phyloP scores from a whole-genome alignment of 179 eudicot species.

The Heliamphora ciliata region DNA sequence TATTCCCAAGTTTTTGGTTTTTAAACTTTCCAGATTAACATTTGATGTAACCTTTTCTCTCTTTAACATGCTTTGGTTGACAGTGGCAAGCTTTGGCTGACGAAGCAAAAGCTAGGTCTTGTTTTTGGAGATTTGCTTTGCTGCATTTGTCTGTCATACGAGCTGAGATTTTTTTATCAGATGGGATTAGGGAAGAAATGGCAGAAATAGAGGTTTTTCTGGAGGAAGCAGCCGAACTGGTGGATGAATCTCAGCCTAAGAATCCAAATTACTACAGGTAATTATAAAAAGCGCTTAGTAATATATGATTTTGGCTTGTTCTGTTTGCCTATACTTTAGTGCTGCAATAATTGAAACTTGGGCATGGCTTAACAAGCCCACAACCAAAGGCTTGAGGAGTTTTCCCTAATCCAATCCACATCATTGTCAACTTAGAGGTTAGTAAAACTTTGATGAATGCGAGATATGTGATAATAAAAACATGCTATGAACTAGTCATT shows the following conservation, averaged over 20 bases:
- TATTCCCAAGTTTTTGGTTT: not conserved
- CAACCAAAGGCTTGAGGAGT: not conserved
- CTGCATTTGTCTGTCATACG: slow-evolving; percentile 64
- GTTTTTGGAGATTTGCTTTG: slow-evolving; percentile 97
- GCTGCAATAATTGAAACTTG: not conserved
- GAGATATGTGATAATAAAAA: not conserved
- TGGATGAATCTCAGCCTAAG: slow-evolving; percentile 68
- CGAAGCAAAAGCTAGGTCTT: slow-evolving; percentile 60
- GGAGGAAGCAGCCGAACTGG: slow-evolving; percentile 99
- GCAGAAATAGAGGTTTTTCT: slow-evolving; percentile 83
- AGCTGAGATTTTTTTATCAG: slow-evolving; percentile 57
- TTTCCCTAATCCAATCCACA: not conserved
- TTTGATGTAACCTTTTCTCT: slow-evolving; percentile 9
- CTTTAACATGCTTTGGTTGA: slow-evolving; percentile 16
- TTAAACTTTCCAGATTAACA: not conserved
- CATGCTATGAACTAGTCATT: not conserved
- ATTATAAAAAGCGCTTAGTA: not conserved
- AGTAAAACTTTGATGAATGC: not conserved
- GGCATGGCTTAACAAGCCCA: not conserved
- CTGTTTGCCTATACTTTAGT: not conserved
- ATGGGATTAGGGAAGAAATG: slow-evolving; percentile 50
- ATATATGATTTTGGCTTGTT: slow-evolving; percentile 8
- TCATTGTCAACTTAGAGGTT: slow-evolving; percentile 3
- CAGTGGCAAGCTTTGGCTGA: slow-evolving; percentile 97
- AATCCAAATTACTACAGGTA: slow-evolving; percentile 96